Base-by-base conservation (phyloP, 2,329 filamentous ascomycete species). In the Aspergillus ustus region DNA sequence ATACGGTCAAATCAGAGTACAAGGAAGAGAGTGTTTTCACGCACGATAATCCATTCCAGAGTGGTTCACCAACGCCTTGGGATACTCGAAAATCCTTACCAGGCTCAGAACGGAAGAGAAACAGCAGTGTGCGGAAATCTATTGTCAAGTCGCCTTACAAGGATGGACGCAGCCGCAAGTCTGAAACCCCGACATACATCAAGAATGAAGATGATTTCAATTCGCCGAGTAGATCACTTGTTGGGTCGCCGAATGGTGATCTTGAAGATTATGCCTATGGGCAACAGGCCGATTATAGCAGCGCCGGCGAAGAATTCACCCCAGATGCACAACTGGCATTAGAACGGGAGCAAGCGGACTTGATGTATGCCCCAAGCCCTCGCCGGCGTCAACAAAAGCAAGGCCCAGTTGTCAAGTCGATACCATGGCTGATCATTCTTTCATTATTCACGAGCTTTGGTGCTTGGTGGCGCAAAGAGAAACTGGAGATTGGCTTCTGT, bases 401-500 rank as follows among this genome's bases (percentile, higher is more conserved):
- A 60, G 78, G 81, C 34, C 76, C 81, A 17, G 75, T 80, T 7
- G 81, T 81, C 61, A 85, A 85, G 61, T 87, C 87, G 0, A 89
- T 92, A 17, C 82, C 94, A 2, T 87, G 87, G 74, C 86, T 93
- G 6, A 82, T 97, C 2, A 74, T 94, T 3, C 73, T 91, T 20
- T 88, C 90, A 0, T 78, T 95, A 9, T 76, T 95, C 7, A 85
- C 85, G 34, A 87, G 89, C 0, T 92, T 96, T 66, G 90, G 84
- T 31, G 86, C 86, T 8, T 95, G 93, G 86, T 99, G 93, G 81
- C 85, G 94, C 52, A 92, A 97, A 73, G 95, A 99, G 78, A 98
- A 98, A 83, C 82, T 97, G n/a, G 90, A 92, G 17, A 92, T 98
- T 20, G 95, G 96, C 37, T 99, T 96, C 73, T 99, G 95, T 74